Evolutionary conservation across 2,329 filamentous ascomycete species (phyloP).

Genomic region (Alternaria gaisen): DNA sequence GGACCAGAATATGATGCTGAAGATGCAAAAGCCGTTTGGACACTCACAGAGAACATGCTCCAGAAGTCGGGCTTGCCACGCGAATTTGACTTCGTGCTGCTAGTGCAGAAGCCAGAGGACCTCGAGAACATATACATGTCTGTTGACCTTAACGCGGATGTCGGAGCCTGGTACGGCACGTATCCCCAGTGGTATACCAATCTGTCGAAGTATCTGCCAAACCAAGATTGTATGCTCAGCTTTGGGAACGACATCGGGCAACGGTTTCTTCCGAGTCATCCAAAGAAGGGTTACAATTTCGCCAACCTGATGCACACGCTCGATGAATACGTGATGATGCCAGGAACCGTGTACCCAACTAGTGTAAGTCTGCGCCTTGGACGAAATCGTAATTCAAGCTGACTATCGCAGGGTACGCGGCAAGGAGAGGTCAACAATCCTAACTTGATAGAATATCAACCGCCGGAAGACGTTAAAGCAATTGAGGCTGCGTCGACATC

Average conservation of each 20-base stretch:
- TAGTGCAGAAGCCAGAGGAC: constrained; percentile 57
- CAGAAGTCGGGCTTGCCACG: constrained; percentile 60
- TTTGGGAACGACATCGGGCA: constrained; percentile 57
- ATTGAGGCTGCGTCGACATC: constrained; percentile 14
- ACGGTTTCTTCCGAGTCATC: constrained; percentile 51
- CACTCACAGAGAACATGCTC: constrained; percentile 59
- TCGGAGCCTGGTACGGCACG: constrained; percentile 53
- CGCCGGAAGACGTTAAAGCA: constrained; percentile 10
- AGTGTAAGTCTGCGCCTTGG: constrained; percentile 20
- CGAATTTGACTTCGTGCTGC: constrained; percentile 62
- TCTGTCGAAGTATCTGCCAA: constrained; percentile 51
- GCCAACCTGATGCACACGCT: constrained; percentile 51
- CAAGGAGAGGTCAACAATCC: constrained; percentile 8
- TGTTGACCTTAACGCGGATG: constrained; percentile 55
- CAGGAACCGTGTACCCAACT: constrained; percentile 53
- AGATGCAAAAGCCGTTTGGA: constrained; percentile 60
- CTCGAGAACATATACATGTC: constrained; percentile 52
- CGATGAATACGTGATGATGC: constrained; percentile 58
- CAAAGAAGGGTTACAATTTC: constrained; percentile 56
- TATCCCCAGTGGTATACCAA: constrained; percentile 55
- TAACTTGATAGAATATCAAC: constrained; percentile 4
- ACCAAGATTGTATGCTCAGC: constrained; percentile 49
- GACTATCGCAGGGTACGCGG: constrained; percentile 16
- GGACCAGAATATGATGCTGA: constrained; percentile 53
- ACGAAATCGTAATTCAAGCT: not conserved